Percentiles rank a stretch among this genome's conserved stretches.
Conservation (phyloP, 129 eudicot genomes). For the Flaveria brownii region DNA sequence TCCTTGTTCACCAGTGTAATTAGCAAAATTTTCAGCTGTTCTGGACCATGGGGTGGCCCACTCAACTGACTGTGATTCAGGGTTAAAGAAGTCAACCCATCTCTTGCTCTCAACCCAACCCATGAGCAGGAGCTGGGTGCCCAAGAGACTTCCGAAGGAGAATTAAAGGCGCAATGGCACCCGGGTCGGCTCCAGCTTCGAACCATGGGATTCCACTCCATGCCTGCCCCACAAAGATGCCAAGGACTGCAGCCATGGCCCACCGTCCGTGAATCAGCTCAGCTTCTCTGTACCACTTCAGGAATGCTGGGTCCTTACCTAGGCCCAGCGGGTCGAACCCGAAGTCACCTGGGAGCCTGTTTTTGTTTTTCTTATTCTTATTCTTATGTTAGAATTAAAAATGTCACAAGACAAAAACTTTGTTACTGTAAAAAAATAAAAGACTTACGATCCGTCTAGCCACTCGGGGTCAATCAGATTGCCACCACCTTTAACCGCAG, state of each 20-base stretch:
- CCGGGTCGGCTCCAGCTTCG: conserved; percentile 96
- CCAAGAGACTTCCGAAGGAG: conserved; percentile 74
- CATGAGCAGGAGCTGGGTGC: conserved; percentile 94
- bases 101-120: conserved; percentile 99
- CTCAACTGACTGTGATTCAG: conserved; percentile 86
- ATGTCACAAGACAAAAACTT: neutral
- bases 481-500: conserved; percentile 84
- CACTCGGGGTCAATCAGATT: conserved; percentile 84
- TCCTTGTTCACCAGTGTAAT: conserved; percentile 87
- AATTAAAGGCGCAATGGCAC: conserved; percentile 89
- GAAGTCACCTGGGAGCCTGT: conserved; percentile 93
- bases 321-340: conserved; percentile 98
- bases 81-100: conserved; percentile 96
- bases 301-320: conserved; percentile 93
- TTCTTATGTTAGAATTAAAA: neutral
- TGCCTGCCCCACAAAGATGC: conserved; percentile 94
- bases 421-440: neutral
- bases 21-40: conserved; percentile 84
- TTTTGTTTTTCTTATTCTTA: neutral
- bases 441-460: conserved; percentile 97
- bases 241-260: conserved; percentile 95
- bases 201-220: conserved; percentile 98
- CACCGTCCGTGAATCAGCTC: conserved; percentile 96
- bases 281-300: conserved; percentile 96
- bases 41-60: conserved; percentile 99